Evolutionary conservation across 768 basidiomycete species (phyloP).

Genomic region (Asterophora parasitica): DNA sequence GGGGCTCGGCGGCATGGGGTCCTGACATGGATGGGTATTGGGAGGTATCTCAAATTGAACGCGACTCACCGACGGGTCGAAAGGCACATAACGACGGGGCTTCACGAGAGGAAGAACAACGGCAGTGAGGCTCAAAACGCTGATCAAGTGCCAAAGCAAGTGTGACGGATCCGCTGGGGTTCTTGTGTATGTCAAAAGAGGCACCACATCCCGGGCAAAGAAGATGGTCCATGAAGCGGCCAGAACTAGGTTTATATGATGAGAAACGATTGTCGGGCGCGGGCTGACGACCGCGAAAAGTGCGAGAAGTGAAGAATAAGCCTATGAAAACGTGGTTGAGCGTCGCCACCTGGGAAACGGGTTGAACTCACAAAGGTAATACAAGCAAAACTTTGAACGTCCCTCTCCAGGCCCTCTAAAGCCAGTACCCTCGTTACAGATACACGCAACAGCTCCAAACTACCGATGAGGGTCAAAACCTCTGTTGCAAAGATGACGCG

Average conservation of each 20-base stretch:
- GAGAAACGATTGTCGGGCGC: conserved; percentile 5
- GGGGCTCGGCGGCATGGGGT: conserved; percentile 33
- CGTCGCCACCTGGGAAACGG: too few relatives aligned
- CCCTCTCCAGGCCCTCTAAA: conserved; percentile 1
- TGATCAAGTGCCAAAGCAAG: conserved; percentile 49
- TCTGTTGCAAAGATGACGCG: conserved; percentile 8
- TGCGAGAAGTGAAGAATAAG: conserved; percentile 10
- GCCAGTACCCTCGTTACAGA: conserved; percentile 5
- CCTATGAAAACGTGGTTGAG: conserved; percentile 1
- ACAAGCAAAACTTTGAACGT: conserved; percentile 1
- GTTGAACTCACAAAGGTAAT: conserved; percentile 9
- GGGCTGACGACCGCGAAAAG: conserved; percentile 8
- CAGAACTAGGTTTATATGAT: conserved; percentile 7
- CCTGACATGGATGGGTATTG: conserved; percentile 16
- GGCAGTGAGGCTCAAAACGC: conserved; percentile 38
- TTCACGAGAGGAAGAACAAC: conserved; percentile 49
- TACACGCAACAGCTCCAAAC: conserved; percentile 14
- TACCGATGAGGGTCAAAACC: conserved; percentile 9
- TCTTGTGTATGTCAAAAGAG: conserved; percentile 48
- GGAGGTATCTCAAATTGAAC: background rate
- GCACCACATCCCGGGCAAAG: conserved; percentile 53
- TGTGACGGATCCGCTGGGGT: conserved; percentile 41
- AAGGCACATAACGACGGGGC: conserved; percentile 52
- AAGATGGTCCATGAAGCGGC: conserved; percentile 31
- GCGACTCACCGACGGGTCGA: conserved; percentile 37